A percentile compares a stretch with the other conserved stretches of the same genome.
Conservation (phyloP, 2,329 filamentous ascomycete species). For the Colletotrichum lupini region DNA sequence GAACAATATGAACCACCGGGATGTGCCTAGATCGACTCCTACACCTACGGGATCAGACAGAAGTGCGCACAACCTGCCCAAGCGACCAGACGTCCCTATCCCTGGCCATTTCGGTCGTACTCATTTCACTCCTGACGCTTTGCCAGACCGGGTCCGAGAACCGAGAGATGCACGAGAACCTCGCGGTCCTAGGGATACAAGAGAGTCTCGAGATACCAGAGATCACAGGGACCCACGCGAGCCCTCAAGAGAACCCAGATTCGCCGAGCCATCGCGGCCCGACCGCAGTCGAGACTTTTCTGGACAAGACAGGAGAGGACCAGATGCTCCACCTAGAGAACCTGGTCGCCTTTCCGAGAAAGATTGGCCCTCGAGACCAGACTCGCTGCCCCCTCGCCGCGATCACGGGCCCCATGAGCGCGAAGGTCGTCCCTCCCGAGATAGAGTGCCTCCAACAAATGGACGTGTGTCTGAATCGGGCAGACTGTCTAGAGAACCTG, state of each 20-base stretch:
- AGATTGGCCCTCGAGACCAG: constrained; percentile 46
- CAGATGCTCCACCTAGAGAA: constrained; percentile 50
- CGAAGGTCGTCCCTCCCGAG: constrained; percentile 43
- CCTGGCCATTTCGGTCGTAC: constrained; percentile 59
- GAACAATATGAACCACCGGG: constrained; percentile 39
- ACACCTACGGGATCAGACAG: constrained; percentile 37
- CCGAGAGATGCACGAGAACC: constrained; percentile 45
- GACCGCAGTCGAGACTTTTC: constrained; percentile 55
- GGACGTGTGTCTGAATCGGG: constrained; percentile 42
- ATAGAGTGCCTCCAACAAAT: constrained; percentile 45
- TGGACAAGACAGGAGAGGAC: constrained; percentile 53
- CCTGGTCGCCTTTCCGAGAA: constrained; percentile 50
- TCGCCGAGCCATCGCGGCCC: constrained; percentile 53
- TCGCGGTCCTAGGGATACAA: constrained; percentile 45
- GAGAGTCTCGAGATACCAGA: constrained; percentile 32
- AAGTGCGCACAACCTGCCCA: constrained; percentile 56
- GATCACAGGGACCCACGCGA: constrained; percentile 47
- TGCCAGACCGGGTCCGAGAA: constrained; percentile 38
- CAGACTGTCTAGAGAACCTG: constrained; percentile 41
- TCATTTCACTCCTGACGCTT: constrained; percentile 48
- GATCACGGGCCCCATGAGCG: constrained; percentile 53
- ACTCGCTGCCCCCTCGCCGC: constrained; percentile 48
- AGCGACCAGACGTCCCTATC: constrained; percentile 67
- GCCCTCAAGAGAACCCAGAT: constrained; percentile 46
- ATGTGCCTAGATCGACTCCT: constrained; percentile 48